Percentiles rank a stretch among this genome's conserved stretches.
Evolutionary conservation across 1,284 basidiomycete species (phyloP).

Genomic region (Ustilago trichophora): DNA sequence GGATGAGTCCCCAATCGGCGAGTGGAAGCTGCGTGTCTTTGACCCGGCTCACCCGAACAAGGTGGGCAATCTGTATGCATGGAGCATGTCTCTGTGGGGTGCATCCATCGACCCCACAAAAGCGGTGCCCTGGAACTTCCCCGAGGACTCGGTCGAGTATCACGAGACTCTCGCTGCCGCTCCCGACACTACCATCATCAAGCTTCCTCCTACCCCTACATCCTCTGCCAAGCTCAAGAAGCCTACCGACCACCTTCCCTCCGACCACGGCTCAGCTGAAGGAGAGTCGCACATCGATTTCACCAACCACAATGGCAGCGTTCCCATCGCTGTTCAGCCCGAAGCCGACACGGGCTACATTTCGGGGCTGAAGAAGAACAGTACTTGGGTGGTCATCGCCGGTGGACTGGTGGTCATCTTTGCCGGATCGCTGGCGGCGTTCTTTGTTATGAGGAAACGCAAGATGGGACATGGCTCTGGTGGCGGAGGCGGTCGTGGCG

Average conservation of each 20-base stretch:
- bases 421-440: conserved; percentile 73
- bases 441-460: conserved; percentile 72
- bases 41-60: conserved; percentile 75
- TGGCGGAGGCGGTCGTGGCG: conserved; percentile 23
- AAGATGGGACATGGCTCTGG: conserved; percentile 67
- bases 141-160: conserved; percentile 55
- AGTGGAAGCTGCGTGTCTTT: conserved; percentile 85
- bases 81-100: conserved; percentile 94
- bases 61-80: conserved; percentile 83
- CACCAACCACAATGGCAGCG: conserved; percentile 64
- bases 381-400: conserved; percentile 86
- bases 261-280: conserved; percentile 75
- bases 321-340: conserved; percentile 54
- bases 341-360: conserved; percentile 84
- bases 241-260: conserved; percentile 87
- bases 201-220: conserved; percentile 67
- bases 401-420: conserved; percentile 77
- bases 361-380: conserved; percentile 77
- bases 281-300: conserved; percentile 63
- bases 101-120: conserved; percentile 79
- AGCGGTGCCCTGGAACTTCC: conserved; percentile 69
- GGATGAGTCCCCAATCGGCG: conserved; percentile 92
- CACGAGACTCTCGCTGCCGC: conserved; percentile 71
- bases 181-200: conserved; percentile 54
- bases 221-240: conserved; percentile 69